Evolutionary conservation across 345 rosid species (phyloP).

Genomic region (Linum usitatissimum): DNA sequence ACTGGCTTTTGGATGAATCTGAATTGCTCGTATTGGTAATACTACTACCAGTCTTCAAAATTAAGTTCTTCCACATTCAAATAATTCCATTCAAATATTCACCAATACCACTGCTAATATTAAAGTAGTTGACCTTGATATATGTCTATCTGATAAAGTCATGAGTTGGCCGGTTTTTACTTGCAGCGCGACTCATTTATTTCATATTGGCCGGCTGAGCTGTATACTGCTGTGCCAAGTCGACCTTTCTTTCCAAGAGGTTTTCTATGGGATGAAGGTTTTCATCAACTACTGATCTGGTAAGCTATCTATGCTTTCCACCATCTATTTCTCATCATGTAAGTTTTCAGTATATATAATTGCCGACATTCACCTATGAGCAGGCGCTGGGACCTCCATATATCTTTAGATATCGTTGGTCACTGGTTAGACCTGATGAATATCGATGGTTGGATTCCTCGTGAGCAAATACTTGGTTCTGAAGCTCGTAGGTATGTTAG

Average conservation of each 20-base stretch:
- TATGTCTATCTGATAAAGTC: constrained; percentile 27
- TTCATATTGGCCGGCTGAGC: constrained; percentile 90
- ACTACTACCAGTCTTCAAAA: background rate
- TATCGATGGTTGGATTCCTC: constrained; percentile 93
- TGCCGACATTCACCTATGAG: constrained; percentile 13
- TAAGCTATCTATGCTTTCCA: constrained; percentile 24
- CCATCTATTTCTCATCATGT: constrained; percentile 5
- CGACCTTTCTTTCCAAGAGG: constrained; percentile 86
- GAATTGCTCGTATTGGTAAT: background rate
- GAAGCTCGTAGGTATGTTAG: constrained; percentile 87
- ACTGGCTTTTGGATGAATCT: background rate
- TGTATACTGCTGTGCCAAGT: constrained; percentile 92
- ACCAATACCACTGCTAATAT: background rate
- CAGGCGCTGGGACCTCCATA: constrained; percentile 87
- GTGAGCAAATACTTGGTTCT: constrained; percentile 84
- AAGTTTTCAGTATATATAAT: constrained; percentile 3
- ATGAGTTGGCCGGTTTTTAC: constrained; percentile 19
- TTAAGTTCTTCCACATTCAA: background rate
- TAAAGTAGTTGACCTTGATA: constrained; percentile 4
- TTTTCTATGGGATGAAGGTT: constrained; percentile 99
- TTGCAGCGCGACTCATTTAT: constrained; percentile 49
- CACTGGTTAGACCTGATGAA: constrained; percentile 96
- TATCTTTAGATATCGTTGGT: constrained; percentile 81
- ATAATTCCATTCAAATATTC: background rate
- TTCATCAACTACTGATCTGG: constrained; percentile 84